phyloP scores from a whole-genome alignment of 2,329 filamentous ascomycete genomes.

The Sporothrix globosa region DNA sequence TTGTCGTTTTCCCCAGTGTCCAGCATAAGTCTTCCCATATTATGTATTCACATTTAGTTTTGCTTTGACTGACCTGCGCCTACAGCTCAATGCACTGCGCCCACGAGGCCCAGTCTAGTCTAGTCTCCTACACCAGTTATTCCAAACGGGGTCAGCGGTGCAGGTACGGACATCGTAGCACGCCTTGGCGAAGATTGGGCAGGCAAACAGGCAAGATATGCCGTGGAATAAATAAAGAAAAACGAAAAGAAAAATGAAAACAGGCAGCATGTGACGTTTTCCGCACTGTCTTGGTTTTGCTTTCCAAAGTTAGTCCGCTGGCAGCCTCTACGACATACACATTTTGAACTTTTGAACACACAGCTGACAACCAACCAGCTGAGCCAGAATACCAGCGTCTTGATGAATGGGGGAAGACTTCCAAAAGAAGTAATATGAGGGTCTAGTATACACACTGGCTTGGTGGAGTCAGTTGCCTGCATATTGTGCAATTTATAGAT shows the following conservation, averaged over 20 bases:
- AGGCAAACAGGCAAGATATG: neutral
- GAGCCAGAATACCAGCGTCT: neutral
- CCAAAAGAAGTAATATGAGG: neutral
- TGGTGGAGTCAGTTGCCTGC: neutral
- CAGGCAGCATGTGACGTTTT: slow-evolving; percentile 1
- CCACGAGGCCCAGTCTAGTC: neutral
- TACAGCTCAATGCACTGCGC: neutral
- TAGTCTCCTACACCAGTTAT: neutral
- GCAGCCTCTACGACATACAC: neutral
- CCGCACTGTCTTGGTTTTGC: neutral
- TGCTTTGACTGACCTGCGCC: neutral
- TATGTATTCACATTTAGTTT: neutral
- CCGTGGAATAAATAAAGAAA: neutral
- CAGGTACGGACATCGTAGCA: neutral
- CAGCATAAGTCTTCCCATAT: neutral
- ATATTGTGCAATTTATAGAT: neutral
- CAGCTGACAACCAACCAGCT: neutral
- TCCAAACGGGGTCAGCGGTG: neutral
- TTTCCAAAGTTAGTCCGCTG: neutral
- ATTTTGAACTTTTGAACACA: neutral
- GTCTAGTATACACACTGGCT: too few species aligned
- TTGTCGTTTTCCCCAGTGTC: neutral
- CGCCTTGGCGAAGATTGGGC: too few species aligned
- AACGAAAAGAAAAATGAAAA: neutral
- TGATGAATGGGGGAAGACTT: neutral